These are phyloP conservation scores for Jatropha podagrica DNA, from an alignment of 441 rosid genomes.

Conservation along the genomic window DNA sequence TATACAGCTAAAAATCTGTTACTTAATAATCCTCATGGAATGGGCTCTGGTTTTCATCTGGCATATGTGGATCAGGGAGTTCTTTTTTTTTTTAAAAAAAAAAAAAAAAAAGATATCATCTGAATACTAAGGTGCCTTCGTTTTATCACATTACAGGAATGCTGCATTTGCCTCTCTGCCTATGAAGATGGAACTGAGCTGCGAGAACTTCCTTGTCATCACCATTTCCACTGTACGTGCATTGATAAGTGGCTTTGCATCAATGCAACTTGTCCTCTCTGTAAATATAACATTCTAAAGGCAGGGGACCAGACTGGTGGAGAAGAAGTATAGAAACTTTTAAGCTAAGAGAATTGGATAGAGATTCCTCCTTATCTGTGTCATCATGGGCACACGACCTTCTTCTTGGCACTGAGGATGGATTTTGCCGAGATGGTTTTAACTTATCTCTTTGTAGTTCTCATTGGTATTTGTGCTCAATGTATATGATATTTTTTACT, in stretches of 20 bases:
- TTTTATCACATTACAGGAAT: slow-evolving; percentile 56
- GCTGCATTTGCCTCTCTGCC: slow-evolving; percentile 91
- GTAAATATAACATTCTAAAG: slow-evolving; percentile 85
- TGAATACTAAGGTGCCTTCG: background rate
- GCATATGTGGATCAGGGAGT: background rate
- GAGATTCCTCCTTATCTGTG: background rate
- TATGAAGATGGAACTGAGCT: slow-evolving; percentile 88
- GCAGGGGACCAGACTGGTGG: slow-evolving; percentile 43
- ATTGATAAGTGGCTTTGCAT: slow-evolving; percentile 94
- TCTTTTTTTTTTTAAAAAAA: background rate
- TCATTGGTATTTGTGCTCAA: background rate
- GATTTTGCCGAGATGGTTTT: background rate
- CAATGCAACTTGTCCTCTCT: slow-evolving; percentile 91
- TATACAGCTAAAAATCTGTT: background rate
- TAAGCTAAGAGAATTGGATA: background rate
- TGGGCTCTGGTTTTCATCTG: background rate
- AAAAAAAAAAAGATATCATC: no score
- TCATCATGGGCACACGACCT: background rate
- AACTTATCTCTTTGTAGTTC: background rate
- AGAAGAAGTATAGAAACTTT: slow-evolving; percentile 50
- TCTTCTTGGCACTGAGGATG: background rate
- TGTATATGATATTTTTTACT: slow-evolving; percentile 1
- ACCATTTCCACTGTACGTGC: slow-evolving; percentile 89
- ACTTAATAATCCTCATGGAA: background rate
- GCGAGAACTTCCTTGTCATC: slow-evolving; percentile 83